A percentile compares a stretch with the other conserved stretches of the same genome.
phyloP scores from a whole-genome alignment of 305 asterid species.

The Andrographis paniculata region DNA sequence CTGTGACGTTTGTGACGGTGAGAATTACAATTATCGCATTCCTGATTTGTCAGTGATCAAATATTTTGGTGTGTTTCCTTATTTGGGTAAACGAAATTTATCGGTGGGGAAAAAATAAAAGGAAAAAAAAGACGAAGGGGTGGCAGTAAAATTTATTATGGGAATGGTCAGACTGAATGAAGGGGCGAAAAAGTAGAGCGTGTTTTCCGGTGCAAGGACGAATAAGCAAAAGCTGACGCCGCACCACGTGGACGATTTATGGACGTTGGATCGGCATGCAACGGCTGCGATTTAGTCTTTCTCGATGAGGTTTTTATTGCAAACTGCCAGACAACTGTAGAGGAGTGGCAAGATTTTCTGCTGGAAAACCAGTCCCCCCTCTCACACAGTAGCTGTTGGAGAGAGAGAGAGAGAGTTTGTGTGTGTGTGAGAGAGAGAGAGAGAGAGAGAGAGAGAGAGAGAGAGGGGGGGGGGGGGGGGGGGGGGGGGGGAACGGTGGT shows the following conservation, averaged over 20 bases:
- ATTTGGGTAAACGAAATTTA: constrained; percentile 34
- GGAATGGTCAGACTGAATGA: constrained; percentile 27
- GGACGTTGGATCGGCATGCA: constrained; percentile 29
- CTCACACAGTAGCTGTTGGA: not conserved
- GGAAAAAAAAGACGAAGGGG: not conserved
- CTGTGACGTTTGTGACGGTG: constrained; percentile 20
- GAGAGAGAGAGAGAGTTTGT: not conserved
- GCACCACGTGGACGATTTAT: constrained; percentile 29
- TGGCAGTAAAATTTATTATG: constrained; percentile 21
- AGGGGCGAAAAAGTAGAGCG: constrained; percentile 49
- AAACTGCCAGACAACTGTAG: constrained; percentile 52
- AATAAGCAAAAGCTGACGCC: constrained; percentile 33
- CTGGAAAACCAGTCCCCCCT: not conserved
- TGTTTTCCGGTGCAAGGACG: constrained; percentile 60
- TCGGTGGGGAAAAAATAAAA: not conserved
- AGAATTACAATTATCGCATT: constrained; percentile 11
- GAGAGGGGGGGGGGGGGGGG: constrained; percentile 11
- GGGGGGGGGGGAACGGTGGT: not conserved
- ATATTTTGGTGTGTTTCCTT: constrained; percentile 33
- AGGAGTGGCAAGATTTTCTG: constrained; percentile 28
- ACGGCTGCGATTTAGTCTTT: constrained; percentile 28
- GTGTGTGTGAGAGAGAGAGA: constrained; percentile 7
- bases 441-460: constrained; percentile 14
- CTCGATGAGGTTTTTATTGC: constrained; percentile 28
- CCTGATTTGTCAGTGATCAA: constrained; percentile 33